A percentile compares a stretch with the other conserved stretches of the same genome.
Conservation (phyloP, 345 rosid species). For the Eucalyptus melliodora region DNA sequence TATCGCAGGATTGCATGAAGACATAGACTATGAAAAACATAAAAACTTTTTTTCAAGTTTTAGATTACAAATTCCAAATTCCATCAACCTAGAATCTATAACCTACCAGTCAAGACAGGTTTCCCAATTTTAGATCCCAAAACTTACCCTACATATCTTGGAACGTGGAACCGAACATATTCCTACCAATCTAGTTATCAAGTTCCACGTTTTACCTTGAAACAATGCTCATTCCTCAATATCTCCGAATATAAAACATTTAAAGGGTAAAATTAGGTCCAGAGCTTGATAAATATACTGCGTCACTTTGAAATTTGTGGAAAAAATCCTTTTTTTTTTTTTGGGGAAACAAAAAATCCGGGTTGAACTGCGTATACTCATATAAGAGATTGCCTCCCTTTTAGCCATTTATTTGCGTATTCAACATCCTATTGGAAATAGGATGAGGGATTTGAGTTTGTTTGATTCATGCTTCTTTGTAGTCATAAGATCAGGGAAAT, state of each 20-base stretch:
- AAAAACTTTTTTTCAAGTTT: no score
- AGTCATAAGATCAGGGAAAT: neutral
- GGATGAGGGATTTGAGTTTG: neutral
- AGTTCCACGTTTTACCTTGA: neutral
- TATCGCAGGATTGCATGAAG: rapidly evolving
- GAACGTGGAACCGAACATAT: rapidly evolving
- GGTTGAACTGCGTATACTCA: neutral
- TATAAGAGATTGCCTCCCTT: neutral
- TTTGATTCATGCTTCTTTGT: neutral
- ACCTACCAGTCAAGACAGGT: rapidly evolving
- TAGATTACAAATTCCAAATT: no score
- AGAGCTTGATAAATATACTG: no score
- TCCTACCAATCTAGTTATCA: rapidly evolving
- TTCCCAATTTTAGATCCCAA: no score
- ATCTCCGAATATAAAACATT: no score
- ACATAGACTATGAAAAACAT: no score
- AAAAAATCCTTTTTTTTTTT: neutral
- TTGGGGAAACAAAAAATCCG: neutral
- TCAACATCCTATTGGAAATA: neutral
- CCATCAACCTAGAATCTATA: neutral
- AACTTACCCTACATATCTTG: no score
- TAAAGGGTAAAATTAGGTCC: no score
- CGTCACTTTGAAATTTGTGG: neutral
- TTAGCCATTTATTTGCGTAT: neutral
- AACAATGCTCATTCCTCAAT: no score